Conservation (phyloP, 768 basidiomycete genomes). For the Tulasnella sp. region DNA sequence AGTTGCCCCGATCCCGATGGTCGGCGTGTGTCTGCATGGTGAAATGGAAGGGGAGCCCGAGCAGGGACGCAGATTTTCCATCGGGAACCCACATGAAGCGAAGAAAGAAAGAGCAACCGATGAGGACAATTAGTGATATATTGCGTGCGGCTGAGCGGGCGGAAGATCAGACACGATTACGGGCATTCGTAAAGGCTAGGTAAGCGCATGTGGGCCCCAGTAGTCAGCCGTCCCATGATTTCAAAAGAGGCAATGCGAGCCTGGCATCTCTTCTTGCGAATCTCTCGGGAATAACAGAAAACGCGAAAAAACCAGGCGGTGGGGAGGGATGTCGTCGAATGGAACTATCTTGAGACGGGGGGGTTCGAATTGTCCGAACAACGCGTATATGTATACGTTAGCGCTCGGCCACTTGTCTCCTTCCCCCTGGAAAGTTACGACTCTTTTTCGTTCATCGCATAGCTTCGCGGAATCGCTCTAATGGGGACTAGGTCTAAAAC, state of each 20-base stretch:
- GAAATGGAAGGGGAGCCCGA: background rate
- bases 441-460: background rate
- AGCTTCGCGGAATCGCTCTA: background rate
- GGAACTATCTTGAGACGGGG: no score
- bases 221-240: background rate
- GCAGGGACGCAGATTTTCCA: background rate
- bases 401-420: slow-evolving; percentile 6
- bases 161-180: background rate
- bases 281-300: background rate
- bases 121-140: slow-evolving; percentile 13
- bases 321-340: background rate
- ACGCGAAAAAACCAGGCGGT: background rate
- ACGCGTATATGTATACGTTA: background rate
- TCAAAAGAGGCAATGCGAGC: background rate
- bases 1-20: slow-evolving; percentile 17
- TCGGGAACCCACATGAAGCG: background rate
- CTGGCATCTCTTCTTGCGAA: background rate
- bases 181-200: no score
- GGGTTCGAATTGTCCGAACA: background rate
- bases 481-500: background rate
- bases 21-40: background rate
- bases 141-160: slow-evolving; percentile 7
- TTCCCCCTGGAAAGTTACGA: slow-evolving; percentile 2
- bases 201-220: no score
- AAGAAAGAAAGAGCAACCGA: background rate